Percentiles rank a stretch among this genome's conserved stretches.
Evolutionary conservation across 352 stramenopile species (phyloP).

Genomic region (Pythium scleroteichum): DNA sequence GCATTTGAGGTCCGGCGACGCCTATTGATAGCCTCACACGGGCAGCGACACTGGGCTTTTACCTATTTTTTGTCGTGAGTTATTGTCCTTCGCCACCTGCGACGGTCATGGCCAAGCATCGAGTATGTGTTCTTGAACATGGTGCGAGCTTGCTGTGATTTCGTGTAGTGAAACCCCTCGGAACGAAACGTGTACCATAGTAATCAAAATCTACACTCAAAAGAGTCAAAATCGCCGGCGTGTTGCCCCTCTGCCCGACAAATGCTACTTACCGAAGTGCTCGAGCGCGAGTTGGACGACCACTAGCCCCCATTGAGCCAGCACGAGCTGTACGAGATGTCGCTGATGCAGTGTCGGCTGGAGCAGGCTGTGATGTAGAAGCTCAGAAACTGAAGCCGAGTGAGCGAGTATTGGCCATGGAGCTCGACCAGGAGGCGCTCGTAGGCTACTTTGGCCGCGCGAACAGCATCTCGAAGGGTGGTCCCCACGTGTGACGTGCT

Average conservation of each 20-base stretch:
- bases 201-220: conserved; percentile 7
- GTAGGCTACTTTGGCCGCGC: background rate
- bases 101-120: too few species aligned
- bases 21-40: too few species aligned
- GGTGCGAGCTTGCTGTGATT: too few species aligned
- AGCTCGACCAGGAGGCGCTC: conserved; percentile 16
- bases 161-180: background rate
- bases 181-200: background rate
- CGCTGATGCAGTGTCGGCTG: background rate
- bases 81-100: too few species aligned
- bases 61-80: too few species aligned
- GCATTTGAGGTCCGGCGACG: too few species aligned
- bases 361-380: conserved; percentile 4
- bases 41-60: too few species aligned
- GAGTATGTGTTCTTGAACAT: too few species aligned
- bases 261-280: conserved; percentile 11
- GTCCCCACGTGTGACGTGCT: too few species aligned
- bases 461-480: too few species aligned
- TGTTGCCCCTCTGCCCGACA: too few species aligned
- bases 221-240: too few species aligned
- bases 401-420: conserved; percentile 17
- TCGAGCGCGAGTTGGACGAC: conserved; percentile 1
- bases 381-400: background rate
- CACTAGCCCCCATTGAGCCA: conserved; percentile 1
- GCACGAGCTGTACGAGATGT: background rate